phyloP scores from a whole-genome alignment of 805 yeast genomes.

The Kodamaea hsintzibuensis region DNA sequence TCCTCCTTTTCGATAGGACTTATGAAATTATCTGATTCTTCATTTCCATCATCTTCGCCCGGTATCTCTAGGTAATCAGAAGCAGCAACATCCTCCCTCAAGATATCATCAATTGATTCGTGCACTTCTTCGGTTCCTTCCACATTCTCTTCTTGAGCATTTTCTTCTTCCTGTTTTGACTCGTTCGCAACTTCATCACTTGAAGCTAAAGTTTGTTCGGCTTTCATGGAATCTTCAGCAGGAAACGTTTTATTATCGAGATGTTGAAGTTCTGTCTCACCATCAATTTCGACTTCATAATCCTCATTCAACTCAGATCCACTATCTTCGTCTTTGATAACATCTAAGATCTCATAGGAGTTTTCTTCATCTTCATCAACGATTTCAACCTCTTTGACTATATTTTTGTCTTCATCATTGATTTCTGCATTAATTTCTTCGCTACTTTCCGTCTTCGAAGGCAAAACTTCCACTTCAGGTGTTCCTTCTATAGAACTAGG shows the following conservation, averaged over 20 bases:
- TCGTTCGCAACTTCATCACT: neutral
- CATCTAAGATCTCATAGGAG: neutral
- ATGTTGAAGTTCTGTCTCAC: slow-evolving; percentile 1
- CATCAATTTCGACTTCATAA: slow-evolving; percentile 4
- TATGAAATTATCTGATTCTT: neutral
- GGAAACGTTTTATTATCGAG: neutral
- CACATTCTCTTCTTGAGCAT: neutral
- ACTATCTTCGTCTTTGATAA: neutral
- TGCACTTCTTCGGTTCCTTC: neutral
- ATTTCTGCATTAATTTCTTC: slow-evolving; percentile 1
- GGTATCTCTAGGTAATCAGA: neutral
- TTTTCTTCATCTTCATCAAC: neutral
- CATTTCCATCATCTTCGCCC: neutral
- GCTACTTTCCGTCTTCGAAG: neutral
- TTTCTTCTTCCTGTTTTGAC: too few species aligned
- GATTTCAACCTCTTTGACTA: neutral
- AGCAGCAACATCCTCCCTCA: neutral
- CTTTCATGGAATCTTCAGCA: neutral
- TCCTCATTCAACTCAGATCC: neutral
- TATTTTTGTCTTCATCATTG: slow-evolving; percentile 3
- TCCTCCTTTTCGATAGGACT: neutral
- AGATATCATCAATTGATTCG: neutral
- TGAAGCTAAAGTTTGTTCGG: neutral
- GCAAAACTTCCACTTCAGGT: neutral
- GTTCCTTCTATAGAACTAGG: neutral